phyloP scores from a whole-genome alignment of 1,284 basidiomycete species.

The Ceratobasidium sp. region DNA sequence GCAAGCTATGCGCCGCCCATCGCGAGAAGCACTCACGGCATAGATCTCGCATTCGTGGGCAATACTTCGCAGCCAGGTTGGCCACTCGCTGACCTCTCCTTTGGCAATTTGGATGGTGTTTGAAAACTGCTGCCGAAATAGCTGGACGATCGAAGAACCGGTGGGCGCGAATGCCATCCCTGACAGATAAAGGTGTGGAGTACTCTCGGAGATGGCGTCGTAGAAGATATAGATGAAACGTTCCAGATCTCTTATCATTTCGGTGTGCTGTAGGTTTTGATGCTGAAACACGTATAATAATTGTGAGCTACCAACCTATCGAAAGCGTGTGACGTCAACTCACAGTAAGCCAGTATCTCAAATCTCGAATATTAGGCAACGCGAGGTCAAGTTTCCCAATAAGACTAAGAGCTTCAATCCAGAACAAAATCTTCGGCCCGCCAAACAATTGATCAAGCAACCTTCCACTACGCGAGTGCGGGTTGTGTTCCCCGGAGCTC shows the following conservation, averaged over 20 bases:
- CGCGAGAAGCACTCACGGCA: not conserved
- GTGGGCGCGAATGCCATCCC: not conserved
- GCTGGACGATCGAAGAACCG: not conserved
- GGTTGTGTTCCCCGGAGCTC: too few relatives aligned
- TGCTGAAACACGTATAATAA: too few relatives aligned
- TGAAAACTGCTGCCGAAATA: not conserved
- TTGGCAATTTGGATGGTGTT: not conserved
- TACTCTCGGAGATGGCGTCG: not conserved
- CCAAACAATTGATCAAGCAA: too few relatives aligned
- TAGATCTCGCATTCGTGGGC: not conserved
- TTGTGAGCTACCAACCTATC: too few relatives aligned
- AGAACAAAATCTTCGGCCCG: too few relatives aligned
- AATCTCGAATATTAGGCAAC: too few relatives aligned
- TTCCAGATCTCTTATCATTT: not conserved
- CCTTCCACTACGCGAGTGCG: too few relatives aligned
- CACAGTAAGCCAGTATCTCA: too few relatives aligned
- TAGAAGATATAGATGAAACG: not conserved
- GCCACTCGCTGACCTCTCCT: conserved; percentile 3
- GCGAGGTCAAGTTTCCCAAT: too few relatives aligned
- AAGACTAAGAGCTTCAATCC: too few relatives aligned
- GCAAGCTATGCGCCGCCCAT: conserved; percentile 1
- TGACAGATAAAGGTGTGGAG: conserved; percentile 18
- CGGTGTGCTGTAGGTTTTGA: too few relatives aligned
- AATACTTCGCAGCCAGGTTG: conserved; percentile 6
- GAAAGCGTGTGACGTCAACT: too few relatives aligned